Conservation (phyloP, 768 basidiomycete genomes). For the Termitomyces sp. region DNA sequence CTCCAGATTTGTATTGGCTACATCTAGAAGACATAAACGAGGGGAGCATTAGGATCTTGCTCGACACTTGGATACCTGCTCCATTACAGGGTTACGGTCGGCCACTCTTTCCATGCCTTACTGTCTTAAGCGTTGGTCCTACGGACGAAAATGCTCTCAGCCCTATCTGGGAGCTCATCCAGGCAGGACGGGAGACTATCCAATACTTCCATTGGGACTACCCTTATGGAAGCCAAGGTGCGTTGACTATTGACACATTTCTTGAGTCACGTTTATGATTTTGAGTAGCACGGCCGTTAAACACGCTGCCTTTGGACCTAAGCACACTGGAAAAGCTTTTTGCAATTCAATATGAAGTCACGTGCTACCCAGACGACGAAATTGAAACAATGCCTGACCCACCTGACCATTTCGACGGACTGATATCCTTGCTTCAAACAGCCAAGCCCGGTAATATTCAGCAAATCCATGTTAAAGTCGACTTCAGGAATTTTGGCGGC, state of each 20-base stretch:
- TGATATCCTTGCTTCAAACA: slow-evolving; percentile 2
- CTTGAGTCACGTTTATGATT: background rate
- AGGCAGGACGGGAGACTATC: slow-evolving; percentile 1
- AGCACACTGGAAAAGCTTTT: background rate
- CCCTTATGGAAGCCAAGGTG: slow-evolving; percentile 1
- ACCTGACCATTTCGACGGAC: slow-evolving; percentile 6
- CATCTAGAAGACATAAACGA: slow-evolving; percentile 4
- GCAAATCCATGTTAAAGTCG: slow-evolving; percentile 1
- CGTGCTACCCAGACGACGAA: slow-evolving; percentile 5
- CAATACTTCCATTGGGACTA: slow-evolving; percentile 11
- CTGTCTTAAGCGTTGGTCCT: slow-evolving; percentile 1
- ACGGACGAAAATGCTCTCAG: background rate
- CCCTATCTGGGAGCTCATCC: background rate
- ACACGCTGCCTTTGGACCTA: background rate
- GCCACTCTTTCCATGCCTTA: background rate
- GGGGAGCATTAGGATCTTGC: slow-evolving; percentile 1
- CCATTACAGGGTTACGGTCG: background rate
- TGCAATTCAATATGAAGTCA: slow-evolving; percentile 8
- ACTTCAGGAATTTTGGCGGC: background rate
- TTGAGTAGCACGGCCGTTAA: slow-evolving; percentile 1
- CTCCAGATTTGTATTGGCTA: background rate
- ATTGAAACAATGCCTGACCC: background rate
- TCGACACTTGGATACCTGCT: background rate
- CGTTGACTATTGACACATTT: background rate
- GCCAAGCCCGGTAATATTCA: slow-evolving; percentile 1